Percentiles rank a stretch among this genome's conserved stretches.
phyloP scores from a whole-genome alignment of 139 green algal genomes.

The Penium margaritaceum region DNA sequence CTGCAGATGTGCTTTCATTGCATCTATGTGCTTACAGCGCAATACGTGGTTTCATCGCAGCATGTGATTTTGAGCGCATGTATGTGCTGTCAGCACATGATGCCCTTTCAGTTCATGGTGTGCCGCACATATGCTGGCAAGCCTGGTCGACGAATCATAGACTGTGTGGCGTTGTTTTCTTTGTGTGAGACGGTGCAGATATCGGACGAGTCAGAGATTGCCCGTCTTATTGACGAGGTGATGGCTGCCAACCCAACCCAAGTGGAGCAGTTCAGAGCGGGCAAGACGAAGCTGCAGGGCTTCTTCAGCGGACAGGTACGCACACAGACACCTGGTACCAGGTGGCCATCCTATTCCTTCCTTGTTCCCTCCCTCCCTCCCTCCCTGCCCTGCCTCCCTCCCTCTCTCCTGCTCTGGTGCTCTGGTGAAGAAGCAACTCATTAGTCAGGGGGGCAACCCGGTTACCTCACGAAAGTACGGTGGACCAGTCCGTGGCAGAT shows the following conservation, averaged over 20 bases:
- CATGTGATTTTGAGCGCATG: too few relatives aligned
- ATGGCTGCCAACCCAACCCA: constrained; percentile 66
- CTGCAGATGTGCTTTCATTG: too few relatives aligned
- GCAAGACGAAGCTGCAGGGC: constrained; percentile 55
- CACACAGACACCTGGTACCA: too few relatives aligned
- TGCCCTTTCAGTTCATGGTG: too few relatives aligned
- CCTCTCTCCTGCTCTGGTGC: not conserved
- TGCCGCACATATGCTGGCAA: too few relatives aligned
- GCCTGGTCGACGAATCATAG: too few relatives aligned
- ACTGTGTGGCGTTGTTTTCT: too few relatives aligned
- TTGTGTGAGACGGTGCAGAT: too few relatives aligned
- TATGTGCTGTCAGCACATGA: too few relatives aligned
- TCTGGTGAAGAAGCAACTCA: not conserved
- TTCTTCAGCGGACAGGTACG: constrained; percentile 54
- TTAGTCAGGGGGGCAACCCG: not conserved
- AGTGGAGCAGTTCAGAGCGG: constrained; percentile 50
- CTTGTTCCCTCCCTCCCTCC: not conserved
- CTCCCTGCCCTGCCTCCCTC: not conserved
- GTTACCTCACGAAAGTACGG: not conserved
- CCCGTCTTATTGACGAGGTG: constrained; percentile 69
- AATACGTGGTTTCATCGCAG: too few relatives aligned
- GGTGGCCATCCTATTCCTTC: not conserved
- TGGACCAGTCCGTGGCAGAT: not conserved
- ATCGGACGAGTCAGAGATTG: constrained; percentile 66
- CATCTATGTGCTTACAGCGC: too few relatives aligned